Evolutionary conservation across 768 basidiomycete genomes (phyloP), one percentile per base, ranked within the genome.

Genomic region (Russula compacta): DNA sequence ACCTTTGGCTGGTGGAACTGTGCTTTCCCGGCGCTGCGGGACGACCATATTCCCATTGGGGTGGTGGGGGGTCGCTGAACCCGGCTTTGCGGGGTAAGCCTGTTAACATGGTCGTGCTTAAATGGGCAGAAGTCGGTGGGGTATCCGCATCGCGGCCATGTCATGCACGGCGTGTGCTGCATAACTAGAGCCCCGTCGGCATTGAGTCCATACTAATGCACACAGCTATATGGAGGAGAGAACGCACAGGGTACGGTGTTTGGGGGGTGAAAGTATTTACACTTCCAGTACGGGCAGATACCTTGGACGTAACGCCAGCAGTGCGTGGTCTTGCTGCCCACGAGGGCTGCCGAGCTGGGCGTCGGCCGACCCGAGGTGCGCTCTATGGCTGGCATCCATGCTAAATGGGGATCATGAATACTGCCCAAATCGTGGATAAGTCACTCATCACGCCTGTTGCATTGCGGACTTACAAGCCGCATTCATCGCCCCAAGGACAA

Each of bases 271-370:
- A 32, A 3, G 15, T 57, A 62, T 32, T 29, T 52, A 39, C 61
- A 58, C 5, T 58, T 21, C 17, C 11, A 4, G 32, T 58, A 46
- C n/a, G 61, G 56, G 38, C 61, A 62, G 8, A 58, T 33, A 4
- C 56, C 61, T 17, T 58, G 61, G 4, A 58, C 48, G 51, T 33
- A 53, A 1, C 61, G 56, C 61, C 61, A 62, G 52, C 61, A 62
- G 44, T 62, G 61, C 17, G 61, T 51, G 12, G 44, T 19, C 39
- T 21, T 56, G 56, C 51, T 62, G 14, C 42, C 49, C 15, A 51
- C 35, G 6, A 61, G 33, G 3, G 49, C 46, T 12, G 12, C 38
- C 21, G 56, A 62, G 39, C 21, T 62, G 12, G 61, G 61, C 9
- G 61, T 58, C 29, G 61, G 58, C 8, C 46, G 24, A 49, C 56